phyloP scores from a whole-genome alignment of 495 filamentous ascomycete species.

The Baudoinia panamericana region DNA sequence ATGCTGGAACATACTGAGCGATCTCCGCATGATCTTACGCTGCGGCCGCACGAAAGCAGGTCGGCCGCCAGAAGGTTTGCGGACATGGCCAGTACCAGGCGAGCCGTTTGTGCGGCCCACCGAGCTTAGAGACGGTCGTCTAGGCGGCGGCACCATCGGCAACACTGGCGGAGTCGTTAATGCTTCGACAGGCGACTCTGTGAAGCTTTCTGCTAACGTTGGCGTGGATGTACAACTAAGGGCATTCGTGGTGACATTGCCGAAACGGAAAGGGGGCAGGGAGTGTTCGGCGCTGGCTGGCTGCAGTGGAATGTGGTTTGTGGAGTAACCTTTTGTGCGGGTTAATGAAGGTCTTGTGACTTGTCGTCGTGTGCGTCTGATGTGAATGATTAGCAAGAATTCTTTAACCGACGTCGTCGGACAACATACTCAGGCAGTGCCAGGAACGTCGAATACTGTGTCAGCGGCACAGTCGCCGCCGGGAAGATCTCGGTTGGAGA shows the following conservation, averaged over 20 bases:
- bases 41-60: conserved; percentile 46
- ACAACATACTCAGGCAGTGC: conserved; percentile 26
- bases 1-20: conserved; percentile 93
- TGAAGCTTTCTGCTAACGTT: conserved; percentile 66
- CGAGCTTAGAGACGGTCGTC: conserved; percentile 40
- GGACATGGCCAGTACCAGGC: conserved; percentile 52
- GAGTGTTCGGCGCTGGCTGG: conserved; percentile 44
- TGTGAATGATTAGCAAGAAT: too few relatives aligned
- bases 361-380: conserved; percentile 43
- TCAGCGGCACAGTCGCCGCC: conserved; percentile 5
- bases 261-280: conserved; percentile 64
- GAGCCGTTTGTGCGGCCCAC: conserved; percentile 52
- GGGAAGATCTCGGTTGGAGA: conserved; percentile 20
- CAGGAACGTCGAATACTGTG: conserved; percentile 20
- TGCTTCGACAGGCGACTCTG: conserved; percentile 64
- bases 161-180: conserved; percentile 33
- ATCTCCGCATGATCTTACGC: conserved; percentile 77
- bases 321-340: conserved; percentile 45
- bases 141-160: conserved; percentile 41
- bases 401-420: too few relatives aligned
- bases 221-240: conserved; percentile 27
- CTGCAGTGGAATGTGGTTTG: conserved; percentile 36
- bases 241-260: conserved; percentile 35
- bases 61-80: conserved; percentile 47
- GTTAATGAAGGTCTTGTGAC: conserved; percentile 49